phyloP scores from a whole-genome alignment of 352 stramenopile species.

The Phytopythium vexans region DNA sequence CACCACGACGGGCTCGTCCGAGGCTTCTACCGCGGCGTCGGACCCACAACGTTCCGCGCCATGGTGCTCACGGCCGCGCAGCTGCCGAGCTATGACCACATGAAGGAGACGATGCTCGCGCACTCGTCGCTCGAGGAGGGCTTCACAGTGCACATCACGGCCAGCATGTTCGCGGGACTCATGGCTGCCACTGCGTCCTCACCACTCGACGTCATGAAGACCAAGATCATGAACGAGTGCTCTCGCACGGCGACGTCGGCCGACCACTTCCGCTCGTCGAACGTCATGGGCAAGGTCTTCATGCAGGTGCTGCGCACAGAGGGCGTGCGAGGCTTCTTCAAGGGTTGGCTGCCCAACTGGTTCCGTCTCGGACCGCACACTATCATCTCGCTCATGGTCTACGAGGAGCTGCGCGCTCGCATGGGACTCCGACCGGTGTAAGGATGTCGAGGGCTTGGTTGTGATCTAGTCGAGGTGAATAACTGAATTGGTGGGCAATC shows the following conservation, averaged over 20 bases:
- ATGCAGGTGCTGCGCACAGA: constrained; percentile 46
- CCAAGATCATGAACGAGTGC: constrained; percentile 73
- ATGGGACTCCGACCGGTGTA: constrained; percentile 48
- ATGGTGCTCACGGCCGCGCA: constrained; percentile 68
- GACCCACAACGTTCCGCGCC: constrained; percentile 56
- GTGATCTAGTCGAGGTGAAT: no score
- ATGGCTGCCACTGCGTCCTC: constrained; percentile 57
- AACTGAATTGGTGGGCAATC: no score
- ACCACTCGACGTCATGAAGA: constrained; percentile 80
- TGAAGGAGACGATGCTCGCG: constrained; percentile 55
- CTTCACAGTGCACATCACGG: constrained; percentile 52
- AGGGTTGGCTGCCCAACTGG: constrained; percentile 66
- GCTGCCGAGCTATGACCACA: constrained; percentile 71
- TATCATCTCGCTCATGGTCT: constrained; percentile 69
- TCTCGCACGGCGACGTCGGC: constrained; percentile 30
- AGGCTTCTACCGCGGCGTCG: constrained; percentile 61
- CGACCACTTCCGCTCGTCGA: constrained; percentile 26
- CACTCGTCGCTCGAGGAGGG: constrained; percentile 42
- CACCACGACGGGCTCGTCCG: constrained; percentile 51
- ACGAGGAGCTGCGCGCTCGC: constrained; percentile 49
- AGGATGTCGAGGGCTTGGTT: background rate
- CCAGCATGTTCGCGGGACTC: constrained; percentile 69
- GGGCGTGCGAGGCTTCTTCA: constrained; percentile 61
- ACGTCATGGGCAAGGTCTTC: constrained; percentile 40
- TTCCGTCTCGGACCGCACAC: constrained; percentile 62